Evolutionary conservation across 805 yeast species (phyloP).

Genomic region (Pichia pseudocactophila): DNA sequence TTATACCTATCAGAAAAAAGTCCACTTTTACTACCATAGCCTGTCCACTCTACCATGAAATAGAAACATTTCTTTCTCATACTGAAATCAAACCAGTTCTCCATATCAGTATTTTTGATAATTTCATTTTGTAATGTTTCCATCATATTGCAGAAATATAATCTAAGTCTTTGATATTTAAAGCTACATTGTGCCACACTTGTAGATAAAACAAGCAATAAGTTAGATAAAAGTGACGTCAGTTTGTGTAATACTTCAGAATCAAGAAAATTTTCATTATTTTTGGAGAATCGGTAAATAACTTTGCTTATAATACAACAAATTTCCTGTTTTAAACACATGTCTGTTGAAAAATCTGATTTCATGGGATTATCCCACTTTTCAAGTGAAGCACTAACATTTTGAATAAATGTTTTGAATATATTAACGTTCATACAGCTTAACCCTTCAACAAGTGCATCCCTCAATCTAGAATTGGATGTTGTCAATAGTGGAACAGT

Average conservation of each 20-base stretch:
- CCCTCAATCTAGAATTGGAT: slow-evolving; percentile 60
- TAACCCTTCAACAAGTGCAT: slow-evolving; percentile 82
- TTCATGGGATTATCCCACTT: slow-evolving; percentile 42
- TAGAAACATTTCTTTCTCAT: slow-evolving; percentile 77
- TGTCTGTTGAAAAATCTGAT: slow-evolving; percentile 12
- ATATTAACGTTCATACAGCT: slow-evolving; percentile 87
- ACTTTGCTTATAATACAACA: slow-evolving; percentile 65
- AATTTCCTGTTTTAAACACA: slow-evolving; percentile 55
- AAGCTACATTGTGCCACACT: slow-evolving; percentile 54
- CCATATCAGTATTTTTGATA: slow-evolving; percentile 34
- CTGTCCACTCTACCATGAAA: slow-evolving; percentile 90
- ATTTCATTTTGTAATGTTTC: slow-evolving; percentile 62
- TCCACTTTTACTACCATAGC: slow-evolving; percentile 60
- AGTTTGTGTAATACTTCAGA: slow-evolving; percentile 60
- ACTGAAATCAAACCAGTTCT: slow-evolving; percentile 72
- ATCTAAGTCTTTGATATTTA: slow-evolving; percentile 66
- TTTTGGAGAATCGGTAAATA: slow-evolving; percentile 52
- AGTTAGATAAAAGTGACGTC: slow-evolving; percentile 50
- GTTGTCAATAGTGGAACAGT: slow-evolving; percentile 74
- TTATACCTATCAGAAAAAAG: slow-evolving; percentile 60
- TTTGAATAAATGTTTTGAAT: slow-evolving; percentile 72
- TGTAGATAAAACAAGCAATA: slow-evolving; percentile 45
- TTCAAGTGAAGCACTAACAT: slow-evolving; percentile 51
- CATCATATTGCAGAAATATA: slow-evolving; percentile 76
- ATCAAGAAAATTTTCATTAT: slow-evolving; percentile 46